Conservation (phyloP, 768 basidiomycete genomes). For the Boletellus sp. region DNA sequence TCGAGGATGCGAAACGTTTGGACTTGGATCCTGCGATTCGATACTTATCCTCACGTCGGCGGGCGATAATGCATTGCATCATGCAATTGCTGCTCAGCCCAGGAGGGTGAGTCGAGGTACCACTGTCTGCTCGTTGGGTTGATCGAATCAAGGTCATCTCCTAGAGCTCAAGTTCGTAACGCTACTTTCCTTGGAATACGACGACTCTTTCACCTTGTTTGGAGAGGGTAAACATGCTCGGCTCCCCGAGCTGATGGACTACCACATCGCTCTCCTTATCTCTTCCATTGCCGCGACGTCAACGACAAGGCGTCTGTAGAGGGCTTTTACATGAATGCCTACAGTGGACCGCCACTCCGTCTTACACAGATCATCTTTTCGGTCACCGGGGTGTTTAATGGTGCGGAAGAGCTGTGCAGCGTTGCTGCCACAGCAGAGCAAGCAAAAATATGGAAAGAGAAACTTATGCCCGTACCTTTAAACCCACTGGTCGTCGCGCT, state of each 20-base stretch:
- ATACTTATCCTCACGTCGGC: too few relatives aligned
- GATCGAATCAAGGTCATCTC: constrained; percentile 62
- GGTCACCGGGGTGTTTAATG: constrained; percentile 51
- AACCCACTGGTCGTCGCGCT: constrained; percentile 51
- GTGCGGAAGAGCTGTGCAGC: constrained; percentile 53
- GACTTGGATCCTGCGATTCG: constrained; percentile 54
- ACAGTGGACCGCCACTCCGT: constrained; percentile 64
- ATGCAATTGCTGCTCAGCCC: too few relatives aligned
- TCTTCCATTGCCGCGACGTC: constrained; percentile 69
- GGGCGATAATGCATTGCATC: too few relatives aligned
- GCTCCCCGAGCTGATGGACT: constrained; percentile 59
- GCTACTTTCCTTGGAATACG: constrained; percentile 50
- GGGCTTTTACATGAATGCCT: constrained; percentile 67
- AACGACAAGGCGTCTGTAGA: constrained; percentile 46
- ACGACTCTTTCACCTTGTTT: constrained; percentile 55
- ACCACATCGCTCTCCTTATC: constrained; percentile 58
- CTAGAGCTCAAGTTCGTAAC: constrained; percentile 76
- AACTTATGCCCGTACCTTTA: constrained; percentile 58
- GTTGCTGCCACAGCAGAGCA: constrained; percentile 56
- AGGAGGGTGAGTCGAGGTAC: too few relatives aligned
- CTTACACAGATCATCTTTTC: constrained; percentile 56
- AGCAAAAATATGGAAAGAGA: constrained; percentile 55
- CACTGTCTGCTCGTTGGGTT: neutral
- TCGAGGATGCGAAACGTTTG: constrained; percentile 65
- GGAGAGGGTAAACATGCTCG: too few relatives aligned